Evolutionary conservation across 2,329 filamentous ascomycete genomes (phyloP).

Genomic region (Exophiala sideris): DNA sequence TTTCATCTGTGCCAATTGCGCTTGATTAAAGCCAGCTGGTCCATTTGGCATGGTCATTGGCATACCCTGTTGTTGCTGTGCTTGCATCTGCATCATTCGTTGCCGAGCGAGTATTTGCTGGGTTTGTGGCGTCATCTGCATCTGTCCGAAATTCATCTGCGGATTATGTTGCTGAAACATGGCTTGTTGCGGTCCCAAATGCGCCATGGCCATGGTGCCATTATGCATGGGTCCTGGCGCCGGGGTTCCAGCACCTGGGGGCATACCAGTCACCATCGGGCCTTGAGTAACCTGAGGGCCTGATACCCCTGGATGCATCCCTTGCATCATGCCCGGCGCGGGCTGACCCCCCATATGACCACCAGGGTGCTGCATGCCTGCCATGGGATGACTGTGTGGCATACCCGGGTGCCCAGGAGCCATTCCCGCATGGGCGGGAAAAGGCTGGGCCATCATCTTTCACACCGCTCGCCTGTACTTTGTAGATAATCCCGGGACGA

Average conservation of each 20-base stretch:
- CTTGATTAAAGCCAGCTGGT: slow-evolving; percentile 31
- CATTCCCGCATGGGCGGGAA: slow-evolving; percentile 57
- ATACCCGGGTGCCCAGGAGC: slow-evolving; percentile 54
- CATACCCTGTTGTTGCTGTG: slow-evolving; percentile 23
- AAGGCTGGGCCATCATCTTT: slow-evolving; percentile 56
- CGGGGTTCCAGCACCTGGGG: slow-evolving; percentile 54
- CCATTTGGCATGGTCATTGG: slow-evolving; percentile 24
- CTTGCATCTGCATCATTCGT: slow-evolving; percentile 23
- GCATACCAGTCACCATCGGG: slow-evolving; percentile 64
- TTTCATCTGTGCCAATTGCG: slow-evolving; percentile 40
- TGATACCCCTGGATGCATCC: slow-evolving; percentile 61
- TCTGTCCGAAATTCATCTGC: slow-evolving; percentile 29
- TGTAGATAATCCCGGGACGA: neutral
- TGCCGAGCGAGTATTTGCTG: slow-evolving; percentile 34
- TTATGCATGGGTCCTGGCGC: slow-evolving; percentile 51
- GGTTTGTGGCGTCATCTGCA: slow-evolving; percentile 28
- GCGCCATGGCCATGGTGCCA: slow-evolving; percentile 56
- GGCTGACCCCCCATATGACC: slow-evolving; percentile 47
- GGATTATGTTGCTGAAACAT: slow-evolving; percentile 49
- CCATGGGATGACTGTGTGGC: slow-evolving; percentile 60
- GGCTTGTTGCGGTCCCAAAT: slow-evolving; percentile 56
- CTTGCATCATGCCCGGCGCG: slow-evolving; percentile 53
- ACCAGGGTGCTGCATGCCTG: slow-evolving; percentile 54
- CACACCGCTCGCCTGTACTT: slow-evolving; percentile 30
- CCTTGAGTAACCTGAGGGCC: slow-evolving; percentile 59